Base-by-base conservation (phyloP, 2,329 filamentous ascomycete species). In the Colletotrichum sp. region DNA sequence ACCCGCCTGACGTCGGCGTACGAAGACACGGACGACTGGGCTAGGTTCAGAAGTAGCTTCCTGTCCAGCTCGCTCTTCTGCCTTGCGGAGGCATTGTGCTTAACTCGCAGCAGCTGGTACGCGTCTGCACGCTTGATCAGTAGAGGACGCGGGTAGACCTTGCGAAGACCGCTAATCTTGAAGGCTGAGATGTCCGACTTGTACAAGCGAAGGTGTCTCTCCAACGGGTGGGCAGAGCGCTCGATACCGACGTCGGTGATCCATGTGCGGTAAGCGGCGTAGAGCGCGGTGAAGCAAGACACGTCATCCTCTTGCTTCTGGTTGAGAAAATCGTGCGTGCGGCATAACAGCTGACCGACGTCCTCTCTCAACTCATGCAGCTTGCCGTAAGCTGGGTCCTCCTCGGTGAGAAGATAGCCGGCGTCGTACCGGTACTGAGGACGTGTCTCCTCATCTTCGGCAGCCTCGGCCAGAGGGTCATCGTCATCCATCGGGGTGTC, bases 241-340 rank as follows among this genome's bases (percentile, higher is more conserved):
- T 99, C 97, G 75, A 98, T 97, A 21, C 97, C 97, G 55, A 99
- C 96, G 81, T 99, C 97, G 2, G 98, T 96, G 80, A 99, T 98
- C 96, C 96, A 99, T 10, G 95, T 97, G 58, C 95, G 91, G 83
- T 98, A 99, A 2, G 96, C 95, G 26, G 94, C 94, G 84, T 98
- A 99, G 3, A 99, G 86, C 1, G 96, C 92, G 28, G 96, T 98
- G 85, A 99, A 99, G 84, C 96, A 98, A 18, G 94, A 92, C 1
- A 99, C 97, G 82, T 99, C 97, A 81, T 99, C 97, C 82, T 98
- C 95, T 82, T 98, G 96, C 76, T 96, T 93, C 76, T 92, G 87
- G 21, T 92, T 93, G 74, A 99, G 87, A 86, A 98, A 99, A 3
- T 89, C 86, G 84, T 99, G 97, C 1, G 97, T 95, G 70, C 91